These are phyloP conservation scores for Fusarium sp. DNA, from an alignment of 2,329 filamentous ascomycete species.

Conservation along the genomic window DNA sequence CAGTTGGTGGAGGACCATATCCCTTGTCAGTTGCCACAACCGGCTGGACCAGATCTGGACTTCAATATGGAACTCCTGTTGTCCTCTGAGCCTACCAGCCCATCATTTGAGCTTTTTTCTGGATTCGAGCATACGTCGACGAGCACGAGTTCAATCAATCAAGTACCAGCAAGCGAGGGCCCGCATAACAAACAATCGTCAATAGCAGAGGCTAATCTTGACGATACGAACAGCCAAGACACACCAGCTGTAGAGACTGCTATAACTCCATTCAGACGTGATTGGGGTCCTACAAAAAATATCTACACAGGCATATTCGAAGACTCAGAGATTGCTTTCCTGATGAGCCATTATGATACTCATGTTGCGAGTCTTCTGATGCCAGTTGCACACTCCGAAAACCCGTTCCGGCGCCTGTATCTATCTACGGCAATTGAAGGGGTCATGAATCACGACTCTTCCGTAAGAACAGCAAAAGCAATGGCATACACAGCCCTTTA, in stretches of 20 bases:
- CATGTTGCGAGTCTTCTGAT: conserved; percentile 1
- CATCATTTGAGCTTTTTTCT: not conserved
- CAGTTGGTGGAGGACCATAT: not conserved
- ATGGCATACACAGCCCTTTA: conserved; percentile 1
- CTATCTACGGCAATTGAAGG: conserved; percentile 3
- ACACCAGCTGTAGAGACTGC: not conserved
- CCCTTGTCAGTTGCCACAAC: not conserved
- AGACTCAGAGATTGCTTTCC: not conserved
- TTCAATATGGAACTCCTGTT: not conserved
- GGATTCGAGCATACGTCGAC: not conserved
- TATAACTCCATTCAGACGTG: not conserved
- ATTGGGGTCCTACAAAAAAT: not conserved
- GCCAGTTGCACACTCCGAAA: not conserved
- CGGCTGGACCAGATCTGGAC: not conserved
- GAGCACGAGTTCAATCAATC: not conserved
- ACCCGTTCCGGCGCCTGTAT: conserved; percentile 3
- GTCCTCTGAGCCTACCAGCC: not conserved
- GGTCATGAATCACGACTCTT: not conserved
- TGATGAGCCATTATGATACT: conserved; percentile 1
- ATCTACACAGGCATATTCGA: not conserved
- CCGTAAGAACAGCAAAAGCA: not conserved
- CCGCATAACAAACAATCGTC: not conserved
- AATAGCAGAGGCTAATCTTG: not conserved
- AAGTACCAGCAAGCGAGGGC: not conserved
- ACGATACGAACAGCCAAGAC: not conserved